Conservation (phyloP, 352 stramenopile species). For the Ophiocytium majus region DNA sequence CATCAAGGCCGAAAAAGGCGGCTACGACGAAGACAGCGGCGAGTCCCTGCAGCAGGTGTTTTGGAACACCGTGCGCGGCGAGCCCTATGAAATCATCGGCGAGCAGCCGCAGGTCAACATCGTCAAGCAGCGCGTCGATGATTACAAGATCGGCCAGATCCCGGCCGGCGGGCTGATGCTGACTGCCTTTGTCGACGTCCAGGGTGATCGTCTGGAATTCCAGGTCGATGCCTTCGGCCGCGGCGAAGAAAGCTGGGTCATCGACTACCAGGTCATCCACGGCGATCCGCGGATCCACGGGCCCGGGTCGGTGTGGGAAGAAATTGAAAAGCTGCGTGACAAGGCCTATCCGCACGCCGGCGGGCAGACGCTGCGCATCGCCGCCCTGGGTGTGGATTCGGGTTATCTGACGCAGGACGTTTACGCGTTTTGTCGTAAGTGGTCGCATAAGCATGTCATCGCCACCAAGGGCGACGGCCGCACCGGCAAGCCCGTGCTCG, state of each 20-base stretch:
- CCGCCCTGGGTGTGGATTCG: background rate
- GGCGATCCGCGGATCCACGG: background rate
- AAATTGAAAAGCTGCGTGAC: background rate
- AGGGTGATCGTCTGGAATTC: background rate
- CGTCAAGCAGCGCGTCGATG: background rate
- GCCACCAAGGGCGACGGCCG: background rate
- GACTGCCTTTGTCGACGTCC: background rate
- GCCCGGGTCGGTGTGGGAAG: background rate
- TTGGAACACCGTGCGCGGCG: background rate
- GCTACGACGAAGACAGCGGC: background rate
- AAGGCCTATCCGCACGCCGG: background rate
- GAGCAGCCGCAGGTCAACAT: background rate
- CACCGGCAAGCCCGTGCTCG: too few relatives aligned
- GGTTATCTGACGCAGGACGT: background rate
- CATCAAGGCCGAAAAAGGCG: too few relatives aligned
- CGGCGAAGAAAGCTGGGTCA: background rate
- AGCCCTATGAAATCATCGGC: background rate
- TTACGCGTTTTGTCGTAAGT: too few relatives aligned
- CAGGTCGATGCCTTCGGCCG: background rate
- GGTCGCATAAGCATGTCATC: background rate
- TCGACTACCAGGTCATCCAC: background rate
- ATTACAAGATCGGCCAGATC: background rate
- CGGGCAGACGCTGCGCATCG: too few relatives aligned
- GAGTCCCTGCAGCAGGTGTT: background rate
- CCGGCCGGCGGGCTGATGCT: background rate